Percentiles rank a stretch among this genome's conserved stretches.
phyloP scores from a whole-genome alignment of 108 stramenopile species.

The Nitzschia sp. region DNA sequence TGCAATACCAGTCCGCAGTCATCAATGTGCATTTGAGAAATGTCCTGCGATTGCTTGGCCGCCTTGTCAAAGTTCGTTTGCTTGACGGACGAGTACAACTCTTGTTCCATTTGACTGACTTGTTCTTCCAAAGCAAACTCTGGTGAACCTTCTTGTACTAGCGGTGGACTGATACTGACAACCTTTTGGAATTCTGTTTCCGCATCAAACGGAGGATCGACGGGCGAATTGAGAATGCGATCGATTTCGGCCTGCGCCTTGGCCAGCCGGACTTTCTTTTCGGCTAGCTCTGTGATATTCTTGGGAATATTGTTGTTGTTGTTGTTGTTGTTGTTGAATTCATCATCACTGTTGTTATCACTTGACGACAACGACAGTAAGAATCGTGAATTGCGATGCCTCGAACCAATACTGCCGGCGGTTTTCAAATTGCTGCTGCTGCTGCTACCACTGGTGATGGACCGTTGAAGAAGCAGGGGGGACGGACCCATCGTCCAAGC shows the following conservation, averaged over 20 bases:
- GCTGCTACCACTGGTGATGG: neutral
- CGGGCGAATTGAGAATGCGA: constrained; percentile 41
- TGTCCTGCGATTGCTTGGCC: constrained; percentile 44
- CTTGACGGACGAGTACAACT: constrained; percentile 48
- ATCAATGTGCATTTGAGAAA: constrained; percentile 73
- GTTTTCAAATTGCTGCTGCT: neutral
- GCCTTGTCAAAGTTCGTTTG: constrained; percentile 50
- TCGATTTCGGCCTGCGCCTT: constrained; percentile 58
- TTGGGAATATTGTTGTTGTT: constrained; percentile 3
- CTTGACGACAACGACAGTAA: neutral
- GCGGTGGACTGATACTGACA: constrained; percentile 36
- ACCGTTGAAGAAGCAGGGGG: neutral
- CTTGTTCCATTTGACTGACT: constrained; percentile 38
- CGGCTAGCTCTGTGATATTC: constrained; percentile 14
- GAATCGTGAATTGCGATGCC: too few relatives aligned
- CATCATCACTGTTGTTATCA: neutral
- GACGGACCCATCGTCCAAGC: neutral
- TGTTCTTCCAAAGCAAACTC: constrained; percentile 40
- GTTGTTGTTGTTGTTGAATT: neutral
- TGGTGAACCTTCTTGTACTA: constrained; percentile 23
- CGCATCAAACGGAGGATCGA: constrained; percentile 56
- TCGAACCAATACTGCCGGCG: too few relatives aligned
- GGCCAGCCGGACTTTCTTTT: constrained; percentile 28
- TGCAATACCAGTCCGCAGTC: constrained; percentile 80
- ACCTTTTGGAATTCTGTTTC: constrained; percentile 60